These are phyloP conservation scores for Dendrobium catenatum DNA, from an alignment of 106 monocot genomes.

Conservation along the genomic window DNA sequence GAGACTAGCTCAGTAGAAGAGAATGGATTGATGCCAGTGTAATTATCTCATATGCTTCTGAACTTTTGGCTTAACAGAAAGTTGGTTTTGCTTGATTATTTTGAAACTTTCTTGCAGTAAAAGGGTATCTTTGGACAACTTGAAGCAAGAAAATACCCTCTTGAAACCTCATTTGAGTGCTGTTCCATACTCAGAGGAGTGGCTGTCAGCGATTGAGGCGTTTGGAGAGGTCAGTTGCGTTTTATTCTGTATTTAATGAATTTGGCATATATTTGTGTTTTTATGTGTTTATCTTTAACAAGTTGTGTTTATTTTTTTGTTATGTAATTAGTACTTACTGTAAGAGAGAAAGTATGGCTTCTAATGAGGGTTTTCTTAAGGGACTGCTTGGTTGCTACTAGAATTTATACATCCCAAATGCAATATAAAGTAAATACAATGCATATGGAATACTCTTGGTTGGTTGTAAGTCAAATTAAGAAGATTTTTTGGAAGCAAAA, in stretches of 20 bases:
- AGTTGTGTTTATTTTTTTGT: background rate
- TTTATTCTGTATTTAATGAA: background rate
- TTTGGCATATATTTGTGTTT: background rate
- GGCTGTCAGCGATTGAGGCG: slow-evolving; percentile 70
- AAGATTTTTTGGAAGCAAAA: too few relatives aligned
- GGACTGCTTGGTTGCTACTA: background rate
- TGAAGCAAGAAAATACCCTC: slow-evolving; percentile 8
- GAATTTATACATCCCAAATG: background rate
- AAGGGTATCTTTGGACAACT: slow-evolving; percentile 8
- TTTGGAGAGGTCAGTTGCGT: slow-evolving; percentile 66
- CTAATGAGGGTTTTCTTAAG: background rate
- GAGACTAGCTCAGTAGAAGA: slow-evolving; percentile 9
- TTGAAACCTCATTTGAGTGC: slow-evolving; percentile 29
- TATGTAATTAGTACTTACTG: background rate
- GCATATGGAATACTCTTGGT: too few relatives aligned
- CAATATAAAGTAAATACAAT: too few relatives aligned
- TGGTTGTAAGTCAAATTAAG: too few relatives aligned
- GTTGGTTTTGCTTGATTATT: background rate
- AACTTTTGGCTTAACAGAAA: slow-evolving; percentile 4
- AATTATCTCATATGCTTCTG: slow-evolving; percentile 5
- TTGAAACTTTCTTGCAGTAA: slow-evolving; percentile 17
- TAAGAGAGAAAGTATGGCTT: background rate
- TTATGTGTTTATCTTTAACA: background rate
- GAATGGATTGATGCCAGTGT: slow-evolving; percentile 16
- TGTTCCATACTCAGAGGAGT: slow-evolving; percentile 86